These are phyloP conservation scores for Aspergillus carbonarius DNA, from an alignment of 2,329 filamentous ascomycete genomes.

Conservation along the genomic window DNA sequence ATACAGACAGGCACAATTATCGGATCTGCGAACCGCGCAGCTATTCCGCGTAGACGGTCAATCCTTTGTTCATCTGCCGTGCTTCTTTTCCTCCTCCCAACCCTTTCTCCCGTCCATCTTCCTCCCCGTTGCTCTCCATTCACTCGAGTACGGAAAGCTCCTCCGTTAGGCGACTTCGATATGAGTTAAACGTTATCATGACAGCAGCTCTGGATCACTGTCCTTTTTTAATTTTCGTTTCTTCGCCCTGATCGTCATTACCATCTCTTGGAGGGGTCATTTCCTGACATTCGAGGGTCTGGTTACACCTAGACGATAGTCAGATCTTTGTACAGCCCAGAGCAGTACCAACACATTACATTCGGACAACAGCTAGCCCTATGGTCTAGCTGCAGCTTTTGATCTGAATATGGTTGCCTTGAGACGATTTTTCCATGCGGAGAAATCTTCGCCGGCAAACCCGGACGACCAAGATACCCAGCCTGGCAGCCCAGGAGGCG, in stretches of 20 bases:
- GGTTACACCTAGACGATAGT: neutral
- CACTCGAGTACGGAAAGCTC: neutral
- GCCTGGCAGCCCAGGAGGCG: neutral
- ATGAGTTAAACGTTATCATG: constrained; percentile 10
- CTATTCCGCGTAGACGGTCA: constrained; percentile 7
- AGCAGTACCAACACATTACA: neutral
- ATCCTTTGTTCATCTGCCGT: neutral
- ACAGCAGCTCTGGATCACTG: neutral
- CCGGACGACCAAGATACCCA: constrained; percentile 12
- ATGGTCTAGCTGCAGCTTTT: neutral
- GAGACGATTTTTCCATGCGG: constrained; percentile 34
- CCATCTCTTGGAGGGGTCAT: neutral
- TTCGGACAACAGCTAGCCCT: neutral
- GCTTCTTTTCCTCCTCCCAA: constrained; percentile 3
- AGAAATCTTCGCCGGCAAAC: constrained; percentile 20
- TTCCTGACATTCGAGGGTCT: neutral
- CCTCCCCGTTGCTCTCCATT: neutral
- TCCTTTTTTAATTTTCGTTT: neutral
- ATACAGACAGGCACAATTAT: constrained; percentile 17
- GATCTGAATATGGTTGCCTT: constrained; percentile 32
- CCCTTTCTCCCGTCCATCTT: neutral
- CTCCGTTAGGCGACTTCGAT: neutral
- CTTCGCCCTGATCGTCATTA: neutral
- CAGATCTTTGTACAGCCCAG: neutral
- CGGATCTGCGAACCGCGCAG: constrained; percentile 18